These are phyloP conservation scores for Begonia peltatifolia DNA, from an alignment of 306 rosid genomes.

Conservation along the genomic window DNA sequence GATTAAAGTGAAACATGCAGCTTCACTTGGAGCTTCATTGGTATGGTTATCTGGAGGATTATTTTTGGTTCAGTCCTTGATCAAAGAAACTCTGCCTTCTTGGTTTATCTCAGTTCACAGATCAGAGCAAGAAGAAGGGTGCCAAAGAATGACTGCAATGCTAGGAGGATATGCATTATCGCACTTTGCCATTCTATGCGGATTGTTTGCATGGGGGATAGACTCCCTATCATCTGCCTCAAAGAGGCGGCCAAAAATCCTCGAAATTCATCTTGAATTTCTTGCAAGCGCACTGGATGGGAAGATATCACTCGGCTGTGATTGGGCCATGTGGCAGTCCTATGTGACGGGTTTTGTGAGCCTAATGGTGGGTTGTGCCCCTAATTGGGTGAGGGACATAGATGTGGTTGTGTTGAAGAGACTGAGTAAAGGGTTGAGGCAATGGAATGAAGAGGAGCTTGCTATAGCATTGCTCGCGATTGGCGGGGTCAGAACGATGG, in stretches of 20 bases:
- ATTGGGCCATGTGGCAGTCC: slow-evolving; percentile 80
- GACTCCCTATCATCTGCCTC: slow-evolving; percentile 77
- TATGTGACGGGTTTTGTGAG: slow-evolving; percentile 75
- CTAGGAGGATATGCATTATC: slow-evolving; percentile 84
- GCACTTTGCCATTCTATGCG: slow-evolving; percentile 65
- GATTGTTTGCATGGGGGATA: slow-evolving; percentile 88
- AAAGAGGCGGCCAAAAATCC: slow-evolving; percentile 63
- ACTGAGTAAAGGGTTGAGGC: slow-evolving; percentile 62
- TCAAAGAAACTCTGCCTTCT: slow-evolving; percentile 84
- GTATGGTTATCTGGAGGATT: slow-evolving; percentile 83
- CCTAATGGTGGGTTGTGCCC: slow-evolving; percentile 68
- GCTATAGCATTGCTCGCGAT: slow-evolving; percentile 63
- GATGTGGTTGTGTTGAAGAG: slow-evolving; percentile 70
- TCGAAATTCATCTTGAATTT: slow-evolving; percentile 73
- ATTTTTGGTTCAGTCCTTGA: slow-evolving; percentile 56
- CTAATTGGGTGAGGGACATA: slow-evolving; percentile 77
- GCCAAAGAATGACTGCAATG: slow-evolving; percentile 68
- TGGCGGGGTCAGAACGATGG: slow-evolving; percentile 71
- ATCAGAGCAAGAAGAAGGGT: slow-evolving; percentile 37
- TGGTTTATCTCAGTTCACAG: slow-evolving; percentile 81
- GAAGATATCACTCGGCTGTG: slow-evolving; percentile 85
- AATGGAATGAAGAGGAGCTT: slow-evolving; percentile 77
- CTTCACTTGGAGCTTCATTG: slow-evolving; percentile 78
- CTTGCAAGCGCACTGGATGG: slow-evolving; percentile 90
- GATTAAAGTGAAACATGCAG: slow-evolving; percentile 75